Evolutionary conservation across 805 yeast species (phyloP), one percentile per base, ranked within the genome.

Genomic region (Yamadazyma scolyti): DNA sequence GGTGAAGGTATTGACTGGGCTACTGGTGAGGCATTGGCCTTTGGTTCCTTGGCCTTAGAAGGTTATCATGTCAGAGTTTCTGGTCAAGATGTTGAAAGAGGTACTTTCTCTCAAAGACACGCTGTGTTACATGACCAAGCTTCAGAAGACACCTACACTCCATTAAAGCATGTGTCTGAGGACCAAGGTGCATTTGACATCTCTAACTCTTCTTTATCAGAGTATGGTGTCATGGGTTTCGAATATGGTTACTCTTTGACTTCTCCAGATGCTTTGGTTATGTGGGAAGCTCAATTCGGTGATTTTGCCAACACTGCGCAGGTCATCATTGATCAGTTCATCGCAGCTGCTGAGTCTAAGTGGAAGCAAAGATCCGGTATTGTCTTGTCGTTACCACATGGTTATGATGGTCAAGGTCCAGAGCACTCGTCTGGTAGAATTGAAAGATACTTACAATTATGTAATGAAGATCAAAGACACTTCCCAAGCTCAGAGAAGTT

Each of bases 211-310:
- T 88, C 97, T 9, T 75, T 93, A 52, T 89, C 97, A 25, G 99
- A 93, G 71, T 93, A 89, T 62, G 99, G 99, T 77, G 97, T 87
- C 36, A 82, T 93, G 90, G 97, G 98, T 49, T 93, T 86, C 61
- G 99, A 93, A 70, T 93, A 93, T 60, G 99, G 99, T 69, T 93
- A 93, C 73, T 90, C 97, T 6, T 74, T 93, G 65, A 86, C 96
- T 40, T 85, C 95, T 30, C 99, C 99, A 47, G 97, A 93, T 56
- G 93, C 96, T 33, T 77, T 86, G 37, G 97, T 90, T 31, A 82
- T 83, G 71, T 93, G 99, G 99, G 99, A 93, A 71, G 98, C 97
- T 36, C 99, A 93, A 73, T 93, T 93, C 52, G 99, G 99, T 77
- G 99, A 93, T 70, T 93, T 93, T 54, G 99, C 98, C 54, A 93